Percentiles rank a stretch among this genome's conserved stretches.
Evolutionary conservation across 202 grass and related monocot species (phyloP).

Genomic region (Musa balbisiana): DNA sequence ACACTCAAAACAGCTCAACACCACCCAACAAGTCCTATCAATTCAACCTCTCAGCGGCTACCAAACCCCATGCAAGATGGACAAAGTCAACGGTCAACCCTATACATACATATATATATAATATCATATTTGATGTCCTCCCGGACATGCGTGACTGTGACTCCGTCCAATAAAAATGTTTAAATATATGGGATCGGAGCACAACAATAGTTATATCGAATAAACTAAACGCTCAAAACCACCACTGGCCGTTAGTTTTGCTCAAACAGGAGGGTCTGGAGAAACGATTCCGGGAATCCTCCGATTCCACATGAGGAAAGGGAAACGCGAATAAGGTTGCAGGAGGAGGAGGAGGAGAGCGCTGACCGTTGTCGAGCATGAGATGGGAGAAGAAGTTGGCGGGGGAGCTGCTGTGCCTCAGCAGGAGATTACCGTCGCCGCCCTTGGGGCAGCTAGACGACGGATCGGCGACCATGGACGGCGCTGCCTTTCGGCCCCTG

Average conservation of each 20-base stretch:
- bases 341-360: background rate
- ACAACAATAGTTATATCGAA: background rate
- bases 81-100: background rate
- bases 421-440: slow-evolving; percentile 12
- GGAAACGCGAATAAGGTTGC: background rate
- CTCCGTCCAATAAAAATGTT: too few relatives aligned
- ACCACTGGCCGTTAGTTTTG: background rate
- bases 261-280: background rate
- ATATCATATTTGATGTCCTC: too few relatives aligned
- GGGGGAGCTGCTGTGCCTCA: slow-evolving; percentile 32
- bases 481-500: background rate
- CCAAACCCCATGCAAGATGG: background rate
- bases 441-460: background rate
- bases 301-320: background rate
- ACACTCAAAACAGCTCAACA: background rate
- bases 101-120: background rate
- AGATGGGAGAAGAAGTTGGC: slow-evolving; percentile 37
- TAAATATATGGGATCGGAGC: too few relatives aligned
- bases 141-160: too few relatives aligned
- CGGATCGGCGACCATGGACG: background rate
- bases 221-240: background rate
- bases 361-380: slow-evolving; percentile 29
- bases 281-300: background rate
- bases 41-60: background rate
- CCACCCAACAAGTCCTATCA: background rate